Conservation (phyloP, 257 asterid species). For the Fraxinus cuspidata region DNA sequence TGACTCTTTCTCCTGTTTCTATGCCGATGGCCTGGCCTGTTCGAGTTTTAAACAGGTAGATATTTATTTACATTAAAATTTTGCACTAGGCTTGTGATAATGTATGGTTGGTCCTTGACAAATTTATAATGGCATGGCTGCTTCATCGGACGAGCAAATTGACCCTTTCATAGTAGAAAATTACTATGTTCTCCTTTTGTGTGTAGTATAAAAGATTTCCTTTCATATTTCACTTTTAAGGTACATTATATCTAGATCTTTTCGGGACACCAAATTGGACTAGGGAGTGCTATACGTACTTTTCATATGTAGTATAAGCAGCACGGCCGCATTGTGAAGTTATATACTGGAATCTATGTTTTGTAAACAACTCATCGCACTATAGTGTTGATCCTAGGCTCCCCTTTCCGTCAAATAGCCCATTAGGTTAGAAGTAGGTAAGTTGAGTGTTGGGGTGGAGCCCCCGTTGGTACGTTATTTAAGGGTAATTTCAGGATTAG, state of each 20-base stretch:
- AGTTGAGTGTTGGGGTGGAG: too few species aligned
- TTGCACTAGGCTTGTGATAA: not conserved
- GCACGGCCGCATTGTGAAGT: too few species aligned
- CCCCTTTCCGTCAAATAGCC: too few species aligned
- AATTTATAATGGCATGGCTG: not conserved
- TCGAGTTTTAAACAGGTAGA: constrained; percentile 26
- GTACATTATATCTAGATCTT: not conserved
- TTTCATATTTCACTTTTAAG: not conserved
- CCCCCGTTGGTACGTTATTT: too few species aligned
- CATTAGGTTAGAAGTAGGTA: too few species aligned
- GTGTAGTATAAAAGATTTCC: not conserved
- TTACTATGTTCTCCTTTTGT: not conserved
- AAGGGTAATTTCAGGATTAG: too few species aligned
- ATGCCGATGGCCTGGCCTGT: not conserved
- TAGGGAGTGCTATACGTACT: too few species aligned
- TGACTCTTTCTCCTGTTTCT: not conserved
- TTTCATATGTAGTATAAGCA: too few species aligned
- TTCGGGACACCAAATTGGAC: not conserved
- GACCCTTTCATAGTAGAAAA: not conserved
- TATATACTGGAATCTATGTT: too few species aligned
- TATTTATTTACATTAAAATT: not conserved
- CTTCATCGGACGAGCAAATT: not conserved
- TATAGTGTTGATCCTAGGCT: too few species aligned
- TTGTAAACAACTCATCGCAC: too few species aligned
- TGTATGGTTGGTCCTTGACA: not conserved